Conservation (phyloP, 169 alveolate genomes). For the Plasmodium vivax region DNA sequence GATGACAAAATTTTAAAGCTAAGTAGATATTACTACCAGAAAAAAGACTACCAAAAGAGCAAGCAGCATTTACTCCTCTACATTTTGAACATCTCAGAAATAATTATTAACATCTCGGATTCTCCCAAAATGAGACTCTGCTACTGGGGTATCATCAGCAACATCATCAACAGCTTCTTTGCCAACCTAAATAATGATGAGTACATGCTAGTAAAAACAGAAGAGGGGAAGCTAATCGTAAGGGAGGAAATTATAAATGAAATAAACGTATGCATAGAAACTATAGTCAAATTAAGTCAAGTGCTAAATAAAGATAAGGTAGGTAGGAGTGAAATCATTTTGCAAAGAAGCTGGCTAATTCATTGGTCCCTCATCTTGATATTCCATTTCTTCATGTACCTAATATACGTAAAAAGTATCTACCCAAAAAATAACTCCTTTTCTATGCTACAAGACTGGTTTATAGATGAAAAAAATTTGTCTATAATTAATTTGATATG, state of each 20-base stretch:
- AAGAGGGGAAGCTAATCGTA: slow-evolving; percentile 71
- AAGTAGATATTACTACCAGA: slow-evolving; percentile 81
- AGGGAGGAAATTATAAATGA: slow-evolving; percentile 80
- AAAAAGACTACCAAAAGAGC: slow-evolving; percentile 82
- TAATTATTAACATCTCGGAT: slow-evolving; percentile 79
- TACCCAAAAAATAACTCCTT: slow-evolving; percentile 80
- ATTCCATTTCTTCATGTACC: slow-evolving; percentile 82
- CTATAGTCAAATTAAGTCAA: slow-evolving; percentile 78
- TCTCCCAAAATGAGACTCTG: slow-evolving; percentile 81
- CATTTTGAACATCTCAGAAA: slow-evolving; percentile 81
- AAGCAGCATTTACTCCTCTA: slow-evolving; percentile 80
- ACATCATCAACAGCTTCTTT: slow-evolving; percentile 77
- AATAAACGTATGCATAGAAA: slow-evolving; percentile 78
- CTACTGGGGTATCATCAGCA: slow-evolving; percentile 86
- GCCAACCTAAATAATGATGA: slow-evolving; percentile 71
- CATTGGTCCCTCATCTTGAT: slow-evolving; percentile 85
- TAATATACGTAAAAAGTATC: slow-evolving; percentile 79
- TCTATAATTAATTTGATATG: slow-evolving; percentile 81
- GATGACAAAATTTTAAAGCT: slow-evolving; percentile 79
- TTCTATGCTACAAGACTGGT: slow-evolving; percentile 86
- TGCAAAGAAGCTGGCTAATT: slow-evolving; percentile 85
- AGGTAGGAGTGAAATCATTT: slow-evolving; percentile 78
- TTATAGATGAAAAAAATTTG: slow-evolving; percentile 85
- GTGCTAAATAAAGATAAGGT: slow-evolving; percentile 76
- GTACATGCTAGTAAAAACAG: slow-evolving; percentile 66